Evolutionary conservation across 257 asterid species (phyloP).

Genomic region (Coffea eugenioides): DNA sequence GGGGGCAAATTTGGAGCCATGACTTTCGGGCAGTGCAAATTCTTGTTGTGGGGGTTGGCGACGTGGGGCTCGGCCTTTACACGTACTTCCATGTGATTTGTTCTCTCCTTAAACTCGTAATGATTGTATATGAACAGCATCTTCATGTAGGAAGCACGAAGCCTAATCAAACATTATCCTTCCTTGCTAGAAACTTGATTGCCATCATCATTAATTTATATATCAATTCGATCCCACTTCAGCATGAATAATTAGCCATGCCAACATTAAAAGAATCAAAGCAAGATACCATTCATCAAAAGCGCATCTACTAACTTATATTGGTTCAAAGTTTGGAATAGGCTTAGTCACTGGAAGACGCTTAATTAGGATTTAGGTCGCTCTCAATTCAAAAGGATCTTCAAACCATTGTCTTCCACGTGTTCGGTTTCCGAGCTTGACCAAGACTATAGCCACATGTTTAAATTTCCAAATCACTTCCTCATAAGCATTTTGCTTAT

Average conservation of each 20-base stretch:
- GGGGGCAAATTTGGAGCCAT: conserved; percentile 28
- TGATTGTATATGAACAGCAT: conserved; percentile 42
- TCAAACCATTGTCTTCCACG: conserved; percentile 5
- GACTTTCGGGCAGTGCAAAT: conserved; percentile 30
- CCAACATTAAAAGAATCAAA: conserved; percentile 3
- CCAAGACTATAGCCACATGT: neutral
- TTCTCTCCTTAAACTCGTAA: conserved; percentile 33
- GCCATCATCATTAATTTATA: conserved; percentile 32
- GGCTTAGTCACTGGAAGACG: neutral
- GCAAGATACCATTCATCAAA: neutral
- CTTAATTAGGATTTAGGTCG: neutral
- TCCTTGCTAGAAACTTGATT: conserved; percentile 40
- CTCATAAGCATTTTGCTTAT: neutral
- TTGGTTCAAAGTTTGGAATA: neutral
- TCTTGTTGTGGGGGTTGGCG: conserved; percentile 15
- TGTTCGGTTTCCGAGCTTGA: neutral
- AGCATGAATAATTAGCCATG: neutral
- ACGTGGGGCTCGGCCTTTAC: conserved; percentile 37
- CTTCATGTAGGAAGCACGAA: conserved; percentile 29
- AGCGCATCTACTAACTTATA: neutral
- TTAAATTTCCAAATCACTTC: neutral
- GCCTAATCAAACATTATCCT: conserved; percentile 30
- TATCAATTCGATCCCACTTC: neutral
- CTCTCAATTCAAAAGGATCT: neutral
- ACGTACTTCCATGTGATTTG: conserved; percentile 42